Evolutionary conservation across 495 filamentous ascomycete species (phyloP).

Genomic region (Penicillium flavigenum): DNA sequence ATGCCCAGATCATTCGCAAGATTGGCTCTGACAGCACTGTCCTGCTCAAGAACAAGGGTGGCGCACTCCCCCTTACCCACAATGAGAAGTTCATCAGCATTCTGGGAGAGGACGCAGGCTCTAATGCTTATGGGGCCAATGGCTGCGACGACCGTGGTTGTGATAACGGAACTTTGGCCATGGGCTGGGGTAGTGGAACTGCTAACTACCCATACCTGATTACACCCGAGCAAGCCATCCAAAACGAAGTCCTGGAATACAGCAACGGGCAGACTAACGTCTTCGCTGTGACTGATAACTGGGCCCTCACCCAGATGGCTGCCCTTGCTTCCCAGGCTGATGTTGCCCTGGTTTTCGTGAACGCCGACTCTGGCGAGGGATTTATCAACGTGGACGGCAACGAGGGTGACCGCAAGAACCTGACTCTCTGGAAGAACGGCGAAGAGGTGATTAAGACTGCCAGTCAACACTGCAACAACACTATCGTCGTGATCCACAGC

Average conservation of each 20-base stretch:
- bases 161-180: constrained; percentile 80
- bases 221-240: constrained; percentile 83
- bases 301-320: constrained; percentile 58
- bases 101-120: constrained; percentile 83
- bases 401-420: constrained; percentile 85
- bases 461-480: constrained; percentile 77
- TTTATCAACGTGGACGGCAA: constrained; percentile 85
- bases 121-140: constrained; percentile 79
- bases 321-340: constrained; percentile 64
- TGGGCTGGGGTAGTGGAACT: constrained; percentile 93
- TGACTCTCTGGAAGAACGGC: constrained; percentile 83
- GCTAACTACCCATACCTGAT: constrained; percentile 89
- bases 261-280: constrained; percentile 51
- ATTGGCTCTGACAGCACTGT: constrained; percentile 77
- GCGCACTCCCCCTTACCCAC: constrained; percentile 71
- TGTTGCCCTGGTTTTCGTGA: constrained; percentile 84
- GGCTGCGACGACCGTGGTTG: constrained; percentile 82
- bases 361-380: constrained; percentile 82
- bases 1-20: constrained; percentile 68
- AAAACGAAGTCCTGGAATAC: constrained; percentile 58
- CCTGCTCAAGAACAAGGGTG: constrained; percentile 80
- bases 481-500: constrained; percentile 88
- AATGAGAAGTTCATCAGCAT: constrained; percentile 74
- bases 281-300: constrained; percentile 77
- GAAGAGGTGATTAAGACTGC: constrained; percentile 78